Conservation (phyloP, 768 basidiomycete species). For the Clitopilus passeckerianus region DNA sequence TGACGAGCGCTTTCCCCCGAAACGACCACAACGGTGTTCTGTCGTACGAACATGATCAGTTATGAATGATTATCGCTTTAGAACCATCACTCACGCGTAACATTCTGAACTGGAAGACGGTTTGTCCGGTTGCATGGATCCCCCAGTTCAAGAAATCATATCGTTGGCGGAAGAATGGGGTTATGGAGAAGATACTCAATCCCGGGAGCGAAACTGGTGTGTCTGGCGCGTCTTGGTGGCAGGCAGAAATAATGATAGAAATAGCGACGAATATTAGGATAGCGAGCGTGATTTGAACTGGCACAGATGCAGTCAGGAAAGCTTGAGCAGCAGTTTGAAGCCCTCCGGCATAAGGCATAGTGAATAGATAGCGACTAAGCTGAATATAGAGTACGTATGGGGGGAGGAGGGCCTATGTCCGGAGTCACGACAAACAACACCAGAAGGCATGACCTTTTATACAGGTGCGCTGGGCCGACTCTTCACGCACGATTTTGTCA, state of each 20-base stretch:
- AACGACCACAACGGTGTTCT: slow-evolving; percentile 74
- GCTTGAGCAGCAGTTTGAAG: slow-evolving; percentile 43
- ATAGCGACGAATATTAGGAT: slow-evolving; percentile 43
- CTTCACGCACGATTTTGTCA: not conserved
- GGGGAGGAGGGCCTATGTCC: slow-evolving; percentile 12
- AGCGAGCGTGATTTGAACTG: slow-evolving; percentile 42
- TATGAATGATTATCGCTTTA: not conserved
- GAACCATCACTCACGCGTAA: slow-evolving; percentile 44
- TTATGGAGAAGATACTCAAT: slow-evolving; percentile 49
- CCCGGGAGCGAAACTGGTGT: slow-evolving; percentile 56
- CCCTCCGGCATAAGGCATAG: slow-evolving; percentile 48
- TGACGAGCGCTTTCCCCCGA: slow-evolving; percentile 69
- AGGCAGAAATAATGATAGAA: slow-evolving; percentile 37
- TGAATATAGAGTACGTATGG: slow-evolving; percentile 19
- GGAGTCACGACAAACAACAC: slow-evolving; percentile 20
- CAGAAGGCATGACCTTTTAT: not conserved
- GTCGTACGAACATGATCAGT: slow-evolving; percentile 13
- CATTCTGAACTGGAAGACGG: slow-evolving; percentile 66
- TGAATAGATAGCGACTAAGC: slow-evolving; percentile 20
- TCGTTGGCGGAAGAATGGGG: slow-evolving; percentile 64
- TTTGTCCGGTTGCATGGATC: slow-evolving; percentile 62
- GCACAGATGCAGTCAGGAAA: slow-evolving; percentile 46
- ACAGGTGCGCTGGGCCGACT: not conserved
- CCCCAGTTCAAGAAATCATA: slow-evolving; percentile 73
- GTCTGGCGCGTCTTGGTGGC: slow-evolving; percentile 44